Percentiles rank a stretch among this genome's conserved stretches.
Conservation (phyloP, 371 early-diverging fungal species). For the Mucor racemosus region DNA sequence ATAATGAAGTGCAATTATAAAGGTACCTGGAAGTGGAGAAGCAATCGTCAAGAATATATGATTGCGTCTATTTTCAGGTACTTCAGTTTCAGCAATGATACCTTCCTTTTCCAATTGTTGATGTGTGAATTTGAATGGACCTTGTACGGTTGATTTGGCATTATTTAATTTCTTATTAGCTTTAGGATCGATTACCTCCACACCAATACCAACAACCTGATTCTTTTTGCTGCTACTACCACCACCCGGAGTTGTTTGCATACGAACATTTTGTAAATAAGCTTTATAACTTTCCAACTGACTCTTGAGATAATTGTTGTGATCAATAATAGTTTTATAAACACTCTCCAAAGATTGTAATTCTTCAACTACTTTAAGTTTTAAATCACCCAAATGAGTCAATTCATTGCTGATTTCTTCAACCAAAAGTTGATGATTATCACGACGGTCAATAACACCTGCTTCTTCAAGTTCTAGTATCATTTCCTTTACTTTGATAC, state of each 20-base stretch:
- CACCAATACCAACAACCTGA: constrained; percentile 45
- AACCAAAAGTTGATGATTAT: constrained; percentile 75
- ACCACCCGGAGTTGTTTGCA: constrained; percentile 66
- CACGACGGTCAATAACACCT: constrained; percentile 70
- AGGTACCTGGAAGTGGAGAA: constrained; percentile 88
- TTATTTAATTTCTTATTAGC: constrained; percentile 41
- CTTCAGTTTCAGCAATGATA: constrained; percentile 89
- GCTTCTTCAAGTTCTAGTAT: constrained; percentile 76
- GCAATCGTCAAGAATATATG: constrained; percentile 89
- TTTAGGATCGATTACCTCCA: constrained; percentile 40
- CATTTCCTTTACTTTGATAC: constrained; percentile 93
- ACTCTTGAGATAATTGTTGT: constrained; percentile 87
- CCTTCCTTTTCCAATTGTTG: constrained; percentile 88
- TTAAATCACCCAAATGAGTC: constrained; percentile 83
- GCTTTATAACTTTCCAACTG: constrained; percentile 95
- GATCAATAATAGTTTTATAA: constrained; percentile 91
- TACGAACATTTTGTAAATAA: constrained; percentile 92
- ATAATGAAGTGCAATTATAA: constrained; percentile 87
- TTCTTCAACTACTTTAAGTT: constrained; percentile 85
- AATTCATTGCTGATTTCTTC: constrained; percentile 86
- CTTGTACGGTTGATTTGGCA: constrained; percentile 36
- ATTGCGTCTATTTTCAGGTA: constrained; percentile 88
- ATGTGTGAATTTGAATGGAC: constrained; percentile 81
- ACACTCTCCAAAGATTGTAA: constrained; percentile 78
- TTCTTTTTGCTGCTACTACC: constrained; percentile 44